Base-by-base conservation (phyloP, 2,329 filamentous ascomycete species). In the Raffaelea albimanens region DNA sequence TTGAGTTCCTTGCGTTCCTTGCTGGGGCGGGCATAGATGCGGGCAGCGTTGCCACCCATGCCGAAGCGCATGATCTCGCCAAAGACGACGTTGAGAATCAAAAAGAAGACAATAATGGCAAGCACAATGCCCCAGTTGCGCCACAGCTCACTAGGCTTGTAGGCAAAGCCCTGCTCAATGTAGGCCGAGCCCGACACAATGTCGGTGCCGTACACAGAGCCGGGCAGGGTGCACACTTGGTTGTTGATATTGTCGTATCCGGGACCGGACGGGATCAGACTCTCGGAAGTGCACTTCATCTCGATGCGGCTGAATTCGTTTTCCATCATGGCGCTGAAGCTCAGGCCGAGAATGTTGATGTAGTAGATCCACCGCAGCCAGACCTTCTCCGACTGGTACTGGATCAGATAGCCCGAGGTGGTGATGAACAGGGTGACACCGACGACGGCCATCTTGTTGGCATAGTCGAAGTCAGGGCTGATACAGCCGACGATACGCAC, bases 331-430 rank as follows among this genome's bases (percentile, higher is more conserved):
- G 80, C 71, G 11, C 82, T 76, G 59, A 95, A 94, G 0, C 81
- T 78, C 2, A 93, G 72, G 41, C 85, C 87, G 0, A 90, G 68
- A 16, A 55, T 47, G 67, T 82, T 88, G 50, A 91, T 82, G 85
- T 82, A 91, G 66, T 81, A 87, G 51, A 91, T 81, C 87, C 87
- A 93, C 18, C 83, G 71, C 5, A 90, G 62, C 82, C 86, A 91
- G 4, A 82, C 80, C 56, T 88, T 83, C 56, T 86, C 78, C 2
- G 71, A 77, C 44, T 83, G 76, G 61, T 85, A 89, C 60, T 89
- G 87, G 50, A 95, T 91, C 39, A 94, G 67, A 63, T 93, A 95
- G 4, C 88, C 88, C 1, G 82, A 84, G 0, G 87, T 93, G 19
- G 88, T 70, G 22, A 93, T 79, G 56, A 90, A 87, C n/a, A 90